Base-by-base conservation (phyloP, 139 green algal species). In the Micractinium conductrix region DNA sequence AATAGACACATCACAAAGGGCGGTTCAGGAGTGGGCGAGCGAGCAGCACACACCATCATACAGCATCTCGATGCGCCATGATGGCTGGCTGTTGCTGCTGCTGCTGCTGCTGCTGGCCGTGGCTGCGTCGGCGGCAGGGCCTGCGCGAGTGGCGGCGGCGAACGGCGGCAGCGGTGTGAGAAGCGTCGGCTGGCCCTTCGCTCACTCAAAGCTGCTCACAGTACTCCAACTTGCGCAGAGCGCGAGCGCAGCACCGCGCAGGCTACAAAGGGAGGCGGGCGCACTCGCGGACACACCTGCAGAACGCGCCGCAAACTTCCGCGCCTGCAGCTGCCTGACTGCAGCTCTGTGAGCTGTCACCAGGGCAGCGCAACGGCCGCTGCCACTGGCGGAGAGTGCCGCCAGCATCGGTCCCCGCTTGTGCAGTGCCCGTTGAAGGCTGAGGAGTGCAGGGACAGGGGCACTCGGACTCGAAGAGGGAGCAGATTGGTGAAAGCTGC, bases 11-110 rank as follows among this genome's bases (percentile, higher is more conserved):
- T 10, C 12, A 14, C 48, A 58, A 14, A 58, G 48, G 48, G 48
- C 48, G 48, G 48, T 58, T 14, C 10, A 14, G 2, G 53, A 21
- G 19, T 19, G 10, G 53, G 53, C 7, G 8, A 62, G 53, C 7
- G 53, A 21, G 53, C 53, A 62, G 53, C 53, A 21, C 10, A 95
- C 95, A 6, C 86, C 88, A 78, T 93, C 90, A 45, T 93, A 92
- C 35, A 99, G 89, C 91, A 99, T 96, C 22, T 92, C 90, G 4
- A 98, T 94, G 1, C 94, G 74, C 90, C 92, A 97, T 2, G 80
- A 42, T n/a, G 72, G 83, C 78, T 83, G 55, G 55, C 40, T 71
- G 58, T 35, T 80, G 74, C 74, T 80, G 74, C 71, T 78, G 71
- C 48, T 80, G 74, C 45, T 79, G 72, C 10, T 35, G n/a, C n/a